Base-by-base conservation (phyloP, 495 filamentous ascomycete genomes). In the Cenococcum geophilum region DNA sequence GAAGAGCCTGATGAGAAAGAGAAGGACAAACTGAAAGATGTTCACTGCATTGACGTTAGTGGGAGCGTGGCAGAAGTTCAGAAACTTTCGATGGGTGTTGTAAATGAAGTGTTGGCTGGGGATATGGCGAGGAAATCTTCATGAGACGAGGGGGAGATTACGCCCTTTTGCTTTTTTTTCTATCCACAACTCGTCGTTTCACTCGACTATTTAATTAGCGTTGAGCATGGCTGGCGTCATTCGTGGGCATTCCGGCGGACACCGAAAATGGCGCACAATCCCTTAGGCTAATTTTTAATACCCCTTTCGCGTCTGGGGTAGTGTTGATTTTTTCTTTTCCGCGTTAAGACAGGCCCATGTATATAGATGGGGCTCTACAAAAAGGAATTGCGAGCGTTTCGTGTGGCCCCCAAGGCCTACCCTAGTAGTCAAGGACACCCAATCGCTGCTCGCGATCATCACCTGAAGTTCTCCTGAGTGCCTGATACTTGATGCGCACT, bases 1-100 rank as follows among this genome's bases (percentile, higher is more conserved):
- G 91, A 99, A 74, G 84, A 87, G 68, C 95, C 95, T 0, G 81
- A 78, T 49, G 68, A 78, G 59, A 83, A 84, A 36, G 95, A 99
- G 76, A 82, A 79, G n/a, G 42, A 63, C 37, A 57, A 43, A 42
- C 59, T 65, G 18, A 60, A 57, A 68, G 93, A 98, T 75, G 89
- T 91, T 60, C 80, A 96, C 53, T 84, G 81, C 50, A 79, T 98
- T 48, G 88, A 96, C 75, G 92, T 93, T 42, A 81, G 81, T 63
- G 83, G 79, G 1, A 73, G 82, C 11, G 72, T 80, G 60, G 82
- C 81, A 22, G 79, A 83, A 50, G 90, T 97, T 36, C 80, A 88
- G 76, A 75, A 76, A 18, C 78, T 84, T 51, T 84, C 88, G 0
- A 23, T 36, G 14, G 32, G 40, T 18, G 66, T 57, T 0, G 63